Percentiles rank a stretch among this genome's conserved stretches.
phyloP scores from a whole-genome alignment of 495 filamentous ascomycete genomes.

The Letharia columbiana region DNA sequence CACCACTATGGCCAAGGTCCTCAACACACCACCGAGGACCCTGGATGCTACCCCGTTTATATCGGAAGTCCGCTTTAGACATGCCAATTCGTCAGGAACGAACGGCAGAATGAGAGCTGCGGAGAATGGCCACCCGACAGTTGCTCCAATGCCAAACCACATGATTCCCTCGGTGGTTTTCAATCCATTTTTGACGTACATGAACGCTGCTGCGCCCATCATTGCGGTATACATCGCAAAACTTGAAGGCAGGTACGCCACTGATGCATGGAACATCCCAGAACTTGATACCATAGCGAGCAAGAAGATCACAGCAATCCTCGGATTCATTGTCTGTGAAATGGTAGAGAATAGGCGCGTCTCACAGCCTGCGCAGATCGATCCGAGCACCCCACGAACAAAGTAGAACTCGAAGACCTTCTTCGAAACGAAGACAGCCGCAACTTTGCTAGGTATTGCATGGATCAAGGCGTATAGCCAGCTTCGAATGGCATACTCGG shows the following conservation, averaged over 20 bases:
- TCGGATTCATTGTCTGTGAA: constrained; percentile 61
- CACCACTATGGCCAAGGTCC: constrained; percentile 63
- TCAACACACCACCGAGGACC: constrained; percentile 56
- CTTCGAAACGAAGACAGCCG: constrained; percentile 48
- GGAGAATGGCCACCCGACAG: constrained; percentile 94
- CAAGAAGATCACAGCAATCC: constrained; percentile 77
- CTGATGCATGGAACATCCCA: constrained; percentile 87
- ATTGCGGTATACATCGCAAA: constrained; percentile 95
- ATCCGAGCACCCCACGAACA: constrained; percentile 63
- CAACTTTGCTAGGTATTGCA: constrained; percentile 57
- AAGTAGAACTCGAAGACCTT: constrained; percentile 78
- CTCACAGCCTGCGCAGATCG: constrained; percentile 70
- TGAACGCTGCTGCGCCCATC: constrained; percentile 77
- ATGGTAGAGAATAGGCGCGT: constrained; percentile 70
- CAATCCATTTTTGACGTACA: constrained; percentile 69
- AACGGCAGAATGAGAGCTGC: constrained; percentile 76
- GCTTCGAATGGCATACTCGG: constrained; percentile 88
- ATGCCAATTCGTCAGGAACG: constrained; percentile 62
- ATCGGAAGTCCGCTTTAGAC: constrained; percentile 52
- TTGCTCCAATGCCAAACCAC: constrained; percentile 84
- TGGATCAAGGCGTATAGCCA: constrained; percentile 92
- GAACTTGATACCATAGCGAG: constrained; percentile 66
- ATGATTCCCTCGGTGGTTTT: constrained; percentile 75
- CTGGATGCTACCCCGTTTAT: constrained; percentile 47
- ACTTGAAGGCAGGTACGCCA: constrained; percentile 81